Conservation (phyloP, 2,329 filamentous ascomycete species). For the Fusarium duplospermum region DNA sequence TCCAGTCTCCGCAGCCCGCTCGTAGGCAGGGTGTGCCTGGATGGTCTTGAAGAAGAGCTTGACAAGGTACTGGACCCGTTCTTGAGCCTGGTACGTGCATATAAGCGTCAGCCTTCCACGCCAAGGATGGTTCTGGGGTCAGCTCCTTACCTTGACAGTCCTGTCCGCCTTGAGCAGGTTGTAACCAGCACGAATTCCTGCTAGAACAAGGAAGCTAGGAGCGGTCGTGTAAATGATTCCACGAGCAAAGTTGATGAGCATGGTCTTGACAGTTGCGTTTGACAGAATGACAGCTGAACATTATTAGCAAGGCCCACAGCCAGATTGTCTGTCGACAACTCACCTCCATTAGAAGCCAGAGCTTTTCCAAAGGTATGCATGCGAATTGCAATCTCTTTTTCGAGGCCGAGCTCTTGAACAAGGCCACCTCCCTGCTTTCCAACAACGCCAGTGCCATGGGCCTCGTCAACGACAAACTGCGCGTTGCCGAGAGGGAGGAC, state of each 20-base stretch:
- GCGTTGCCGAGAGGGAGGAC: slow-evolving; percentile 52
- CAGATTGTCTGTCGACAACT: neutral
- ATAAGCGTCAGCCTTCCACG: neutral
- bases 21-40: slow-evolving; percentile 37
- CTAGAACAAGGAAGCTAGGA: slow-evolving; percentile 36
- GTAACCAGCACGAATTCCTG: slow-evolving; percentile 33
- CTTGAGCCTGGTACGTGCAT: slow-evolving; percentile 18
- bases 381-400: slow-evolving; percentile 60
- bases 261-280: slow-evolving; percentile 27
- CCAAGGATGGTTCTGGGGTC: neutral
- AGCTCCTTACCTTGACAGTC: slow-evolving; percentile 13
- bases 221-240: slow-evolving; percentile 35
- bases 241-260: slow-evolving; percentile 36
- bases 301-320: neutral
- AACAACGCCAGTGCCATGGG: slow-evolving; percentile 63
- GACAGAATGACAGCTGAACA: slow-evolving; percentile 33
- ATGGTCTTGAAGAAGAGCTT: slow-evolving; percentile 44
- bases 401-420: slow-evolving; percentile 60
- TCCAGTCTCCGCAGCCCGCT: slow-evolving; percentile 37
- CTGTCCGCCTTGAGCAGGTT: slow-evolving; percentile 23
- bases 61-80: slow-evolving; percentile 41
- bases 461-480: slow-evolving; percentile 67
- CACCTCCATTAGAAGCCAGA: slow-evolving; percentile 53
- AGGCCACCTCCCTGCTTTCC: slow-evolving; percentile 61
- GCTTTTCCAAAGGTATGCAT: slow-evolving; percentile 67